Evolutionary conservation across 2,329 filamentous ascomycete species (phyloP), one percentile per base, ranked within the genome.

Genomic region (Dryadomyces quercivorus): DNA sequence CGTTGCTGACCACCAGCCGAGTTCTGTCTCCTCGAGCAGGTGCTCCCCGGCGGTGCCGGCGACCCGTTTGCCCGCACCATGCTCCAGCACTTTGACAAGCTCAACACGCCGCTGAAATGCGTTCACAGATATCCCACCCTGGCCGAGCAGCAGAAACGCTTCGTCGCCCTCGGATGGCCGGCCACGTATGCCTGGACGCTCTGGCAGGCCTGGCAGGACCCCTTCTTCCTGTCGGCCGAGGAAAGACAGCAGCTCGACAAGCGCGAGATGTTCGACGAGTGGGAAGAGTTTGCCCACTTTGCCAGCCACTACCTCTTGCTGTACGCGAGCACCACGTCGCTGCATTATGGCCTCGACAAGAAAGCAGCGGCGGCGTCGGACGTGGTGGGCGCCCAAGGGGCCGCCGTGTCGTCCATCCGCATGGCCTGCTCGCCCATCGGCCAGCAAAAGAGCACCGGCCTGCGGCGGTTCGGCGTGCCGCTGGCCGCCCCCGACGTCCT

Each of bases 241-340:
- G 76, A 88, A 58, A 78, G 88, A 59, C 70, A 65, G 40, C 70
- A 70, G 12, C 69, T 96, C 15, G 85, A 95, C 61, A 64, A 70
- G 1, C 68, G 90, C 16, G 92, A 96, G 63, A 82, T 85, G 1
- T 96, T 97, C 64, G 92, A 97, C 66, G 91, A 96, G 68, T 95
- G 89, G 89, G 92, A 97, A 67, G 92, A 96, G 63, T 90, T 96
- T 64, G 83, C 86, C 2, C 72, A 95, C 1, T 95, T 94, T 66
- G 82, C 80, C 2, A 82, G 83, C 38, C 91, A 96, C 67, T 95
- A 95, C 67, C 86, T 91, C 61, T 70, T 96, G 46, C 74, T 95
- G 9, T 74, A 81, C 51, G 88, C 88, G 15, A 75, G 71, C 45
- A 80, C 59, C 31, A 58, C 8, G 9, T 18, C 20, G 5, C 13